These are phyloP conservation scores for Pseudomonodictys pantanalensis DNA, from an alignment of 495 filamentous ascomycete genomes.

Conservation along the genomic window DNA sequence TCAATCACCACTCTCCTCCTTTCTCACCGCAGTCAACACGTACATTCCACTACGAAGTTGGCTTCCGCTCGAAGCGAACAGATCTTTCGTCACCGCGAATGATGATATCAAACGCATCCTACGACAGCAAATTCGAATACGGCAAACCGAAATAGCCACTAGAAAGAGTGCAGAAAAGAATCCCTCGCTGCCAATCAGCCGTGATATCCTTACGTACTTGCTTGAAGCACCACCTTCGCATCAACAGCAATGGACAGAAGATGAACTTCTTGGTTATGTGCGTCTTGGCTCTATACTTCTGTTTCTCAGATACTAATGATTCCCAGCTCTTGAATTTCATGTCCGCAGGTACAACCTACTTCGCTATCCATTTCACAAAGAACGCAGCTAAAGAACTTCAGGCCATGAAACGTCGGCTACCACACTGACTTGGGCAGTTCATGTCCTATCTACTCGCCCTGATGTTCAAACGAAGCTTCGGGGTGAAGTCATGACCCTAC, in stretches of 20 bases:
- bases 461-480: slow-evolving; percentile 57
- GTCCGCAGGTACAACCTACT: slow-evolving; percentile 5
- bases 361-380: neutral
- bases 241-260: slow-evolving; percentile 12
- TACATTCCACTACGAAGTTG: slow-evolving; percentile 18
- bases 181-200: neutral
- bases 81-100: slow-evolving; percentile 7
- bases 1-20: slow-evolving; percentile 35
- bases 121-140: neutral
- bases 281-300: neutral
- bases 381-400: slow-evolving; percentile 83
- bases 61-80: slow-evolving; percentile 19
- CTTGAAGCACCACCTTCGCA: neutral
- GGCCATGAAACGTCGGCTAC: slow-evolving; percentile 76
- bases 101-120: slow-evolving; percentile 1
- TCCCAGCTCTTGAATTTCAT: slow-evolving; percentile 19
- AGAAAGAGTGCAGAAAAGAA: neutral
- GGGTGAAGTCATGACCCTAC: slow-evolving; percentile 57
- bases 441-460: slow-evolving; percentile 55
- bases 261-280: slow-evolving; percentile 16
- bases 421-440: slow-evolving; percentile 57
- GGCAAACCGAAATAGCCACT: neutral
- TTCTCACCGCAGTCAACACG: slow-evolving; percentile 11
- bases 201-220: slow-evolving; percentile 15
- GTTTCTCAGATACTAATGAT: neutral